Conservation (phyloP, 306 rosid genomes). For the Dryas drummondii region DNA sequence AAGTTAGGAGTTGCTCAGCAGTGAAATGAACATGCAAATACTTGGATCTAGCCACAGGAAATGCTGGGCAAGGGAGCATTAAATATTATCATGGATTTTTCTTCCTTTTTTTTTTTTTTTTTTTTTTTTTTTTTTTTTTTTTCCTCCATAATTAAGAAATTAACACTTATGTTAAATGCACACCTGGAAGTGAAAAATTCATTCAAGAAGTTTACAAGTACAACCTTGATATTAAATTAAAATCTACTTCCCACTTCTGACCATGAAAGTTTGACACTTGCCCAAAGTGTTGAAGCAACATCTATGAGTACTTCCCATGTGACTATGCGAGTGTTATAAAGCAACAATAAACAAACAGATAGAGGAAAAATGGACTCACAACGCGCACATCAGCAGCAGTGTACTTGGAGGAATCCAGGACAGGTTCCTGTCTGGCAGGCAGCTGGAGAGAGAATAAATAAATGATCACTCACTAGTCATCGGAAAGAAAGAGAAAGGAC, state of each 20-base stretch:
- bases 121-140: no score
- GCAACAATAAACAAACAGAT: constrained; percentile 7
- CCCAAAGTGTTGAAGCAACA: neutral
- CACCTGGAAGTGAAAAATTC: neutral
- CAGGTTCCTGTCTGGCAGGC: constrained; percentile 88
- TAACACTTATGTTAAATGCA: neutral
- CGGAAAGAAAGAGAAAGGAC: constrained; percentile 5
- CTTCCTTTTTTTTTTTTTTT: no score
- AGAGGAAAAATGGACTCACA: constrained; percentile 55
- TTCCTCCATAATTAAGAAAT: neutral
- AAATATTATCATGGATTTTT: neutral
- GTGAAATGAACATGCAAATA: constrained; percentile 2
- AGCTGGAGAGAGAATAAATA: constrained; percentile 50
- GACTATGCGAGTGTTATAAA: neutral
- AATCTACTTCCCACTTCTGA: neutral
- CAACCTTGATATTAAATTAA: neutral
- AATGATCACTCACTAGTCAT: neutral
- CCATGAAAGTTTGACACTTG: neutral
- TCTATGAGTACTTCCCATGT: neutral
- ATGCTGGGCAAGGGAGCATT: neutral
- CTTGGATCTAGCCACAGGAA: neutral
- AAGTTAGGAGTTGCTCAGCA: constrained; percentile 21
- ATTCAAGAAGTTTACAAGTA: neutral
- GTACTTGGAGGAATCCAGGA: constrained; percentile 80
- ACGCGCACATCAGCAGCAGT: constrained; percentile 97